Conservation (phyloP, 179 eudicot genomes). For the Silene coronaria region DNA sequence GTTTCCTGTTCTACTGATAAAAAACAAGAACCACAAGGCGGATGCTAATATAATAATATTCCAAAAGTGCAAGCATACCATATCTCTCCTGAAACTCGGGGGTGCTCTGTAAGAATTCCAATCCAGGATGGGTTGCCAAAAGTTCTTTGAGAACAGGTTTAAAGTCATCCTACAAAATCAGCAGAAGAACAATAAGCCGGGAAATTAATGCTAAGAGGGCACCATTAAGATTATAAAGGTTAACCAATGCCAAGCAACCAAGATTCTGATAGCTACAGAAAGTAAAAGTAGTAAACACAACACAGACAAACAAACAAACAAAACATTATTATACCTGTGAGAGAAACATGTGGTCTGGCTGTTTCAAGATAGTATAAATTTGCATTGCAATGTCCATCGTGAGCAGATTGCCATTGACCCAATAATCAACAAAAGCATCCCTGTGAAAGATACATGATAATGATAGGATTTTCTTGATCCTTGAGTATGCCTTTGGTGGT, state of each 20-base stretch:
- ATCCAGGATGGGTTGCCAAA: conserved; percentile 92
- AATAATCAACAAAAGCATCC: conserved; percentile 91
- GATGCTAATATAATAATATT: background rate
- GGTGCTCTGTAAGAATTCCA: conserved; percentile 88
- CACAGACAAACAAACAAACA: background rate
- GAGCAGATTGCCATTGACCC: conserved; percentile 85
- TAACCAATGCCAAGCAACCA: background rate
- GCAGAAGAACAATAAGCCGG: background rate
- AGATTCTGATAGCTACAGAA: background rate
- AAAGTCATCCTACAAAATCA: conserved; percentile 60
- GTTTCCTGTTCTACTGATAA: background rate
- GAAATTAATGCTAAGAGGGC: background rate
- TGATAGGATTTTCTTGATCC: conserved; percentile 61
- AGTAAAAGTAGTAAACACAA: background rate
- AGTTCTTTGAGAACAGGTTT: conserved; percentile 85
- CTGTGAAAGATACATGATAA: conserved; percentile 45
- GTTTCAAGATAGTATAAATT: conserved; percentile 70
- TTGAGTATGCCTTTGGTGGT: conserved; percentile 80
- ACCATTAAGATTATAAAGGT: background rate
- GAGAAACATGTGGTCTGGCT: conserved; percentile 59
- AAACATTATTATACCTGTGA: conserved; percentile 47
- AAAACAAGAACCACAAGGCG: background rate
- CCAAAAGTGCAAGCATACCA: conserved; percentile 40
- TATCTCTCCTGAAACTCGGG: conserved; percentile 99
- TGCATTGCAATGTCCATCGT: conserved; percentile 67